A percentile compares a stretch with the other conserved stretches of the same genome.
Conservation (phyloP, 495 filamentous ascomycete species). For the Neurospora tetrasperma region DNA sequence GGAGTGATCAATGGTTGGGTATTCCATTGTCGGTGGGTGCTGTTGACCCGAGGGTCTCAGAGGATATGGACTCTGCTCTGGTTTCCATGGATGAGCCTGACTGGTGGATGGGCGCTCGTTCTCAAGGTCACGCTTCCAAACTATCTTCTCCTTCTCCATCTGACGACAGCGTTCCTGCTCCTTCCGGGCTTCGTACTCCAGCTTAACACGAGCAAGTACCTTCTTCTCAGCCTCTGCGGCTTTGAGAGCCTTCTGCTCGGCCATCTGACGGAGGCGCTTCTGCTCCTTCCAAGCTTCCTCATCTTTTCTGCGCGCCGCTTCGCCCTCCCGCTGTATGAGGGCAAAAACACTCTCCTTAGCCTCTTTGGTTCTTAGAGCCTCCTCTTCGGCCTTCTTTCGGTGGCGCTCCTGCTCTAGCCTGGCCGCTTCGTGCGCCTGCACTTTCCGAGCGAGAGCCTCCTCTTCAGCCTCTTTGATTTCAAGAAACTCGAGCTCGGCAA, state of each 20-base stretch:
- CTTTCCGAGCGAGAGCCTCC: neutral
- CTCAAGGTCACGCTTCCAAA: neutral
- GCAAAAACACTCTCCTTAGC: neutral
- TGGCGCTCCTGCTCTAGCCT: neutral
- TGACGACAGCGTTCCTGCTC: neutral
- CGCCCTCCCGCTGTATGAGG: neutral
- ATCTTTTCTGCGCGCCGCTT: no score
- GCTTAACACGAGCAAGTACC: neutral
- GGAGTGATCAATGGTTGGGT: neutral
- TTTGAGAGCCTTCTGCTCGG: neutral
- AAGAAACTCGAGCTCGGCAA: neutral
- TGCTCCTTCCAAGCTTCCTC: neutral
- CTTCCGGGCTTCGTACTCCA: neutral
- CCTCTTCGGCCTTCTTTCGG: neutral
- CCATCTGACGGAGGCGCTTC: no score
- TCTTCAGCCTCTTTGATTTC: neutral
- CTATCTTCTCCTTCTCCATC: neutral
- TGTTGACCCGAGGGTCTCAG: neutral
- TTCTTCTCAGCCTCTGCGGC: neutral
- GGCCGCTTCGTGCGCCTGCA: neutral
- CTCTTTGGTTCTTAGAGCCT: neutral
- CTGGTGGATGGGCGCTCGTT: neutral
- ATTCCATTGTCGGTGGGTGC: neutral
- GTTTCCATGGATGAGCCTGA: rapidly evolving
- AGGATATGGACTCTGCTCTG: neutral